Conservation (phyloP, 1,284 basidiomycete genomes). For the Leccinum subatratum region DNA sequence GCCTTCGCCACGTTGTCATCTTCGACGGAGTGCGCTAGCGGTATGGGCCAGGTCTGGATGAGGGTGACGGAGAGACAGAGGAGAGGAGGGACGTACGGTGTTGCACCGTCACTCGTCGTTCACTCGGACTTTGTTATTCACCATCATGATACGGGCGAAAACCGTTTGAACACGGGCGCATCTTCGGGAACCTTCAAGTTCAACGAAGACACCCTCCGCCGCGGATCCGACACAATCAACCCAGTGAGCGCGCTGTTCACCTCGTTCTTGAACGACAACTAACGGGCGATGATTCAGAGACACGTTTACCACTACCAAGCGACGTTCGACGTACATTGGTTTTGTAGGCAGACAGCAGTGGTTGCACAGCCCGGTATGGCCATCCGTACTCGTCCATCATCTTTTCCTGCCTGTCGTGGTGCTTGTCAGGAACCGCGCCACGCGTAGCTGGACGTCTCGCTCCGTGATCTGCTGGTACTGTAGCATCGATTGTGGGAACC, state of each 20-base stretch:
- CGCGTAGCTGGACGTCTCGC: conserved; percentile 46
- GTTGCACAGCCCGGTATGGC: conserved; percentile 45
- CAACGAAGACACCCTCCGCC: conserved; percentile 10
- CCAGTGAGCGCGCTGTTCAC: conserved; percentile 19
- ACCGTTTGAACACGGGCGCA: conserved; percentile 11
- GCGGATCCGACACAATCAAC: conserved; percentile 21
- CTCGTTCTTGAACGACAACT: conserved; percentile 23
- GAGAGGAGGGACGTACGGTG: no score
- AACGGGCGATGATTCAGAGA: neutral
- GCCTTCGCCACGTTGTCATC: no score
- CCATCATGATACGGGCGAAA: conserved; percentile 22
- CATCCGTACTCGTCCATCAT: conserved; percentile 50
- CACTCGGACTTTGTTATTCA: neutral
- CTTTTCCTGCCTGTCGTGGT: conserved; percentile 40
- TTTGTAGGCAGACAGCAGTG: conserved; percentile 38
- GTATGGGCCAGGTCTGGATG: no score
- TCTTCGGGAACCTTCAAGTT: neutral
- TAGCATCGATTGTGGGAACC: conserved; percentile 46
- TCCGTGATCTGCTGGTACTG: conserved; percentile 43
- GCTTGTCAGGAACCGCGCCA: conserved; percentile 47
- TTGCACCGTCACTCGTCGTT: no score
- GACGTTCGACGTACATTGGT: conserved; percentile 36
- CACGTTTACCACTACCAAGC: conserved; percentile 1
- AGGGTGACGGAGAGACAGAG: no score
- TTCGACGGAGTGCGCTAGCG: no score